Conservation (phyloP, 202 grass and related monocot species). For the Zizania palustris region DNA sequence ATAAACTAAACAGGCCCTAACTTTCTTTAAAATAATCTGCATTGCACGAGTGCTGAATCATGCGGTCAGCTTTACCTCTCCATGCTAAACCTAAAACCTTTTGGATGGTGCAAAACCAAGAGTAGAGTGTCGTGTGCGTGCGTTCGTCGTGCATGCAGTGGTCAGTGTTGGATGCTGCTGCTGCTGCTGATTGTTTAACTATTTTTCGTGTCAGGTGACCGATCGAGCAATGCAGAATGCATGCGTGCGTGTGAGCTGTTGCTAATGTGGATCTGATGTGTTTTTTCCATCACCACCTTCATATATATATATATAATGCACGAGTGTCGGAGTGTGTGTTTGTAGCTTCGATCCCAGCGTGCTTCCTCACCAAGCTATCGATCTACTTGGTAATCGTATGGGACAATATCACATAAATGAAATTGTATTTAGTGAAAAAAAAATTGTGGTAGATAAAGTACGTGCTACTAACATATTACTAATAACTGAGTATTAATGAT, state of each 20-base stretch:
- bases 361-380: slow-evolving; percentile 21
- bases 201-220: slow-evolving; percentile 23
- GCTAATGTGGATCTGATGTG: slow-evolving; percentile 38
- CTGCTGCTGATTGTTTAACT: slow-evolving; percentile 35
- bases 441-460: too few species aligned
- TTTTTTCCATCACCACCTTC: not conserved
- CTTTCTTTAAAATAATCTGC: slow-evolving; percentile 36
- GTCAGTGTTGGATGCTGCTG: not conserved
- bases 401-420: too few species aligned
- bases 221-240: not conserved
- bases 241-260: slow-evolving; percentile 39
- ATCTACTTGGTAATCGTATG: not conserved
- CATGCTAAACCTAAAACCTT: not conserved
- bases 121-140: slow-evolving; percentile 20
- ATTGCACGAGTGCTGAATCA: slow-evolving; percentile 72
- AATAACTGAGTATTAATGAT: too few species aligned
- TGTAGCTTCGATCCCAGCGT: too few species aligned
- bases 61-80: slow-evolving; percentile 48
- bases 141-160: slow-evolving; percentile 7
- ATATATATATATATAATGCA: slow-evolving; percentile 18
- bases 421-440: too few species aligned
- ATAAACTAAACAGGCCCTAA: too few species aligned
- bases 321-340: not conserved
- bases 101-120: slow-evolving; percentile 16
- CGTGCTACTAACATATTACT: too few species aligned